Base-by-base conservation (phyloP, 2,329 filamentous ascomycete genomes). In the Penicillium psychrosexuale region DNA sequence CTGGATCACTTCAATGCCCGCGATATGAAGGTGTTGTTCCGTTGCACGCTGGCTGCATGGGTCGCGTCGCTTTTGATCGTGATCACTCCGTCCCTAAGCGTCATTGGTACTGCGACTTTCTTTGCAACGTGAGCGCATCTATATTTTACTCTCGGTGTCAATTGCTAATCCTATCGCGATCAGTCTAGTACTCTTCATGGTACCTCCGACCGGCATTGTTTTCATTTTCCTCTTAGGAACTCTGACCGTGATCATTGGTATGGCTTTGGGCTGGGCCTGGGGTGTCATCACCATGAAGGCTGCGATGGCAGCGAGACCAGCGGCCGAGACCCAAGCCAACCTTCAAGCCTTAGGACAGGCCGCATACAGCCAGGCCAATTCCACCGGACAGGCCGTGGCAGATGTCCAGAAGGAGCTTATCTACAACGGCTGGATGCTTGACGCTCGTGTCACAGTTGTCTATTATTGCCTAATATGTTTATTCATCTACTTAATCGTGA, bases 241-340 rank as follows among this genome's bases (percentile, higher is more conserved):
- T 0, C 34, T 78, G 0, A 75, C 79, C 0, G 65, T 81, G 4
- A 64, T 80, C 3, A 12, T 80, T 1, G 79, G 79, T 17, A 78
- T 80, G 63, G 75, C 70, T 31, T 61, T 79, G 0, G 78, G 73
- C 5, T 81, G 79, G 78, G 77, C 70, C 5, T 82, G 79, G 79
- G 79, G 79, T 3, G 67, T 79, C 2, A 66, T 80, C 43, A 68
- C 72, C 0, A 80, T 79, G 77, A 78, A 79, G 55, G 78, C 77
- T 2, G 79, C 78, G 3, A 56, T 73, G 8, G 76, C 78, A 1
- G 72, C 73, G 2, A 68, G 79, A 13, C 70, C 78, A 2, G 68
- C 66, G 4, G 63, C 69, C 0, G 73, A 76, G 8, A 76, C 73
- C 0, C 68, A 74, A 45, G 68, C 69, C 0, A 61, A 56, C 44